Evolutionary conservation across 768 basidiomycete species (phyloP).

Genomic region (Psilocybe sp.): DNA sequence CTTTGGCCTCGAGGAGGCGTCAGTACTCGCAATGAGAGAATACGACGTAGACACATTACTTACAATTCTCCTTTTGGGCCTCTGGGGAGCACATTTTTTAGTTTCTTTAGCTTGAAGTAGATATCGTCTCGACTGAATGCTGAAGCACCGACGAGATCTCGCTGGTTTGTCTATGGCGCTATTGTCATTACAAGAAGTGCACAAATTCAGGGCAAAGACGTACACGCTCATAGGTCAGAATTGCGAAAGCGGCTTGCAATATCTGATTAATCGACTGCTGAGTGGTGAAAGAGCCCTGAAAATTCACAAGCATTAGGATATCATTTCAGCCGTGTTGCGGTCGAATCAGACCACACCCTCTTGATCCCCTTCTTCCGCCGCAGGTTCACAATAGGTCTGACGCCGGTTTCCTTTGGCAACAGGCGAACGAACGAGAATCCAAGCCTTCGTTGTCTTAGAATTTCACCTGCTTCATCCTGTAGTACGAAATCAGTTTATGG

Average conservation of each 20-base stretch:
- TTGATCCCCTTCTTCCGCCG: slow-evolving; percentile 41
- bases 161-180: slow-evolving; percentile 51
- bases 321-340: neutral
- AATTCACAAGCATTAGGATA: neutral
- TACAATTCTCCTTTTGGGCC: slow-evolving; percentile 50
- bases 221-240: slow-evolving; percentile 87
- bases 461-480: slow-evolving; percentile 61
- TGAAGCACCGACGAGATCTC: slow-evolving; percentile 71
- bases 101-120: slow-evolving; percentile 67
- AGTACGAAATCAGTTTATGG: neutral
- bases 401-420: slow-evolving; percentile 92
- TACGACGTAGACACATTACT: slow-evolving; percentile 3
- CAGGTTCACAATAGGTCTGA: slow-evolving; percentile 92
- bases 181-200: neutral
- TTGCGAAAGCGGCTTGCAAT: slow-evolving; percentile 79
- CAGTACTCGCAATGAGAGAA: neutral
- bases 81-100: slow-evolving; percentile 52
- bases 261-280: slow-evolving; percentile 83
- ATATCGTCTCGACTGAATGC: slow-evolving; percentile 84
- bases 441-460: slow-evolving; percentile 68
- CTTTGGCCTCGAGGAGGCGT: slow-evolving; percentile 56
- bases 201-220: neutral
- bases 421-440: slow-evolving; percentile 86
- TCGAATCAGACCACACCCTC: slow-evolving; percentile 10
- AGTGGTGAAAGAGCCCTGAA: slow-evolving; percentile 27